Evolutionary conservation across 108 stramenopile species (phyloP).

Genomic region (Chaetoceros muelleri): DNA sequence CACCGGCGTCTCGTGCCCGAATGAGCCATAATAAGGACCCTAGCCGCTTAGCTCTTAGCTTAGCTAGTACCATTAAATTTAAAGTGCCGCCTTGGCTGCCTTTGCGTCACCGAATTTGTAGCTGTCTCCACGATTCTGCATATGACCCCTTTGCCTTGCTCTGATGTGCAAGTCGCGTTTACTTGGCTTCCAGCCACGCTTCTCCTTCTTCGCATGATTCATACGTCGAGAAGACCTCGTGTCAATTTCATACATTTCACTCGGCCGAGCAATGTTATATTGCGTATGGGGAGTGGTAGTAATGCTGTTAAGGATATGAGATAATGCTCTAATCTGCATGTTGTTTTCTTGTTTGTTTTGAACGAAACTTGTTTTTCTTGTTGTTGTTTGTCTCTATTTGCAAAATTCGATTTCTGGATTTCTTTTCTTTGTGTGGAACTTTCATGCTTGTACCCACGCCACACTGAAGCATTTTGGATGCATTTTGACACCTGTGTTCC

Average conservation of each 20-base stretch:
- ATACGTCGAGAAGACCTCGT: not conserved
- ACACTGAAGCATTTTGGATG: too few species aligned
- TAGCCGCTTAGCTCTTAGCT: not conserved
- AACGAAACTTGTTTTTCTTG: too few species aligned
- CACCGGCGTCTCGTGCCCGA: too few species aligned
- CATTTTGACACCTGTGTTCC: too few species aligned
- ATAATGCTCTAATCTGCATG: not conserved
- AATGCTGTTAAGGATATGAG: not conserved
- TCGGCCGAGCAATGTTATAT: not conserved
- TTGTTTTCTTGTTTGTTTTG: not conserved
- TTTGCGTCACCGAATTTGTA: not conserved
- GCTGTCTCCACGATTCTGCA: not conserved
- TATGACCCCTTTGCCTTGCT: not conserved
- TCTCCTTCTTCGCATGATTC: not conserved
- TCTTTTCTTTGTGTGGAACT: too few species aligned
- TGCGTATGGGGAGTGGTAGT: not conserved
- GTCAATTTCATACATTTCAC: not conserved
- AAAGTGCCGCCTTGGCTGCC: not conserved
- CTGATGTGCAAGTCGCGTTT: not conserved
- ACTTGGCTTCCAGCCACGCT: not conserved
- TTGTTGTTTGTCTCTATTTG: too few species aligned
- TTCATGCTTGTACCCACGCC: too few species aligned
- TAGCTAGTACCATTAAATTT: too few species aligned
- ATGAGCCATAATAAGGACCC: too few species aligned
- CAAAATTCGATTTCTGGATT: too few species aligned